Percentiles rank a stretch among this genome's conserved stretches.
phyloP scores from a whole-genome alignment of 73 alveolate genomes.

The Diophrys appendiculata region DNA sequence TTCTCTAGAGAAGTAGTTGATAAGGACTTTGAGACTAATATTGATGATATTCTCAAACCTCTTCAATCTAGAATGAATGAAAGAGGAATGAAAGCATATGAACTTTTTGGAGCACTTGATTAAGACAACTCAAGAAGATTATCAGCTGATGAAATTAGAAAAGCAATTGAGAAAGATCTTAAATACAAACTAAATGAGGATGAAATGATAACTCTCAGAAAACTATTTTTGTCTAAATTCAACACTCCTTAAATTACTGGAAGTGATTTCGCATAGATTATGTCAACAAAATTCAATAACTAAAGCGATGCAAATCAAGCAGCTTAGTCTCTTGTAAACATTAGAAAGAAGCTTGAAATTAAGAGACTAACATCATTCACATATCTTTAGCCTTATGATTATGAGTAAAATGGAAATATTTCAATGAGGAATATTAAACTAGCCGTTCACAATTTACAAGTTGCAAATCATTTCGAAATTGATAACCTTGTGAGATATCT shows the following conservation, averaged over 20 bases:
- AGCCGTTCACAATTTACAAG: constrained; percentile 26
- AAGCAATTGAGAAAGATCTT: constrained; percentile 29
- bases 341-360: constrained; percentile 9
- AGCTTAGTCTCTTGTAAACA: background rate
- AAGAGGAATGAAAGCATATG: background rate
- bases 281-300: constrained; percentile 13
- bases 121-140: constrained; percentile 2
- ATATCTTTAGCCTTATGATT: constrained; percentile 8
- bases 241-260: constrained; percentile 16
- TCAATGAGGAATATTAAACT: constrained; percentile 47
- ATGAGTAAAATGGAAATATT: constrained; percentile 16
- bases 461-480: constrained; percentile 7
- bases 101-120: constrained; percentile 24
- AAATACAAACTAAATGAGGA: constrained; percentile 24
- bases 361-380: background rate
- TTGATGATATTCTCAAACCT: constrained; percentile 55
- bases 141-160: constrained; percentile 35
- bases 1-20: constrained; percentile 43
- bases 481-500: constrained; percentile 39
- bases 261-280: constrained; percentile 18
- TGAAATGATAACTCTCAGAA: constrained; percentile 27
- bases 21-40: constrained; percentile 25
- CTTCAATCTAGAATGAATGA: constrained; percentile 7
- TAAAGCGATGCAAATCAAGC: constrained; percentile 23
- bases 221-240: constrained; percentile 10